Percentiles rank a stretch among this genome's conserved stretches.
Evolutionary conservation across 805 yeast species (phyloP).

Genomic region (Candida ulmi): DNA sequence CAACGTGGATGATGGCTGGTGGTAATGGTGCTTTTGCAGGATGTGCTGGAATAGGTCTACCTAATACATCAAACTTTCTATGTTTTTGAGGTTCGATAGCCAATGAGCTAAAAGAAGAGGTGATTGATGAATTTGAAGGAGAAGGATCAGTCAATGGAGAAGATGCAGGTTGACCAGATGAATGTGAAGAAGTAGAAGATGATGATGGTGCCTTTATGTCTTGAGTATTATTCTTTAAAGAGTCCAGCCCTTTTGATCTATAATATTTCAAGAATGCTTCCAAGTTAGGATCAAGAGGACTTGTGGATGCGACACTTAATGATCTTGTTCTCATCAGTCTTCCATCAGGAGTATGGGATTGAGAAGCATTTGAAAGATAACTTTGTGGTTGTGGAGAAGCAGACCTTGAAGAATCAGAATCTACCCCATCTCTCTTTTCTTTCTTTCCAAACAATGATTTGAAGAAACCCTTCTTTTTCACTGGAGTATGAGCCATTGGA

Average conservation of each 20-base stretch:
- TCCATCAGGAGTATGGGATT: not conserved
- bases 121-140: conserved; percentile 1
- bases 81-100: too few species aligned
- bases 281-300: conserved; percentile 39
- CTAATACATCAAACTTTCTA: conserved; percentile 29
- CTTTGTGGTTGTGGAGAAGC: conserved; percentile 11
- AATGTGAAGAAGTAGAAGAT: not conserved
- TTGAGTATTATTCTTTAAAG: conserved; percentile 15
- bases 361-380: not conserved
- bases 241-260: conserved; percentile 21
- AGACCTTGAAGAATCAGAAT: conserved; percentile 2
- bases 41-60: conserved; percentile 47
- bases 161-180: conserved; percentile 4
- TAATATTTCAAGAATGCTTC: conserved; percentile 40
- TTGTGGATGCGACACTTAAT: conserved; percentile 3
- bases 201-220: too few species aligned
- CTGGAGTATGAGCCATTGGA: not conserved
- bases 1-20: conserved; percentile 35
- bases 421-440: conserved; percentile 7
- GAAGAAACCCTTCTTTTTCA: conserved; percentile 31
- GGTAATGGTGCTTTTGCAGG: conserved; percentile 42
- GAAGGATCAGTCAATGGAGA: not conserved
- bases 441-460: conserved; percentile 27
- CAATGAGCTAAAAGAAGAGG: conserved; percentile 6
- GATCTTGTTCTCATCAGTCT: conserved; percentile 14